Evolutionary conservation across 1,284 basidiomycete species (phyloP).

Genomic region (Hemileia vastatrix): DNA sequence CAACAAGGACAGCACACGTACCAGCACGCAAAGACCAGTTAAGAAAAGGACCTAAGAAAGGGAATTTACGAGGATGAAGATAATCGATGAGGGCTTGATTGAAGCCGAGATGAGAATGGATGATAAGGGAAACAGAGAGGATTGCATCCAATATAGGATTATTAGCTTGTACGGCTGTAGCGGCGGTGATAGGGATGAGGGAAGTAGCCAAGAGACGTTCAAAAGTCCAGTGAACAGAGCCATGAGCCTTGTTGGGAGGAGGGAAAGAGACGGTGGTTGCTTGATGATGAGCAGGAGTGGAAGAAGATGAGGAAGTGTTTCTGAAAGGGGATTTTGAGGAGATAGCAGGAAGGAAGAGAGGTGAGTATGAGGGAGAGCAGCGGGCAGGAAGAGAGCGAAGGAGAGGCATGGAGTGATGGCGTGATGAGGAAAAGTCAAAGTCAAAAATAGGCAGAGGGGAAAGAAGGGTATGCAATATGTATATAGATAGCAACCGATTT

Average conservation of each 20-base stretch:
- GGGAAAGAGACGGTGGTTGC: slow-evolving; percentile 82
- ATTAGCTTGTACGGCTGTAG: slow-evolving; percentile 50
- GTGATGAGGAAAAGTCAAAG: background rate
- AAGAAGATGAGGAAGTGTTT: background rate
- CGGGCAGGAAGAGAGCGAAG: background rate
- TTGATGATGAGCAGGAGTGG: slow-evolving; percentile 1
- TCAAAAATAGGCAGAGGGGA: too few relatives aligned
- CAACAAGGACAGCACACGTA: slow-evolving; percentile 76
- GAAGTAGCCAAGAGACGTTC: slow-evolving; percentile 80
- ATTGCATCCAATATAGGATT: slow-evolving; percentile 75
- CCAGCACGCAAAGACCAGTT: slow-evolving; percentile 67
- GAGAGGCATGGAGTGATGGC: background rate
- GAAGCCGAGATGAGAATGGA: slow-evolving; percentile 77
- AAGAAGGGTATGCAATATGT: too few relatives aligned
- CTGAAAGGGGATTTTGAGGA: background rate
- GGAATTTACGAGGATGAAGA: slow-evolving; percentile 87
- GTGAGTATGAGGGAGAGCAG: background rate
- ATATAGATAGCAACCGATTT: too few relatives aligned
- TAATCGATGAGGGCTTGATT: slow-evolving; percentile 58
- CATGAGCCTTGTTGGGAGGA: slow-evolving; percentile 65
- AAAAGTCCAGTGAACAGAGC: slow-evolving; percentile 96
- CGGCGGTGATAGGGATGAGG: slow-evolving; percentile 62
- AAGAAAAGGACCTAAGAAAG: slow-evolving; percentile 58
- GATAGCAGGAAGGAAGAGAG: background rate
- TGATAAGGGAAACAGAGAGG: slow-evolving; percentile 71